Base-by-base conservation (phyloP, 1,284 basidiomycete genomes). In the Austroboletus rostrupii region DNA sequence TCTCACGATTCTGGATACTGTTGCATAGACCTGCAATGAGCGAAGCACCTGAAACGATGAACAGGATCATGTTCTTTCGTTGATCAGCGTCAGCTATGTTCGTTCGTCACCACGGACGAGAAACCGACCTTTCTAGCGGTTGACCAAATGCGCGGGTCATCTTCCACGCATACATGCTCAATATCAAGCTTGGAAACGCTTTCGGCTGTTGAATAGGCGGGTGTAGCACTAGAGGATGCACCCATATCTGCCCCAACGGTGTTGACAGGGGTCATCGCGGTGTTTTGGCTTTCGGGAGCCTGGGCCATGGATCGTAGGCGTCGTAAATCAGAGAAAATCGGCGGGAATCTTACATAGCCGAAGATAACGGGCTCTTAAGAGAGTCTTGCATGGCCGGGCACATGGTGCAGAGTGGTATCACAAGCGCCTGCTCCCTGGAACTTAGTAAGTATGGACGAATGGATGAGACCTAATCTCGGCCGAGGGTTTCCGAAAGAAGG, bases 81-180 rank as follows among this genome's bases (percentile, higher is more conserved):
- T 17, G n/a, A 14, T 40, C 13, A 3, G 21, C 13, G 40, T 50
- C 23, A 36, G 21, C 19, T 19, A 12, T 14, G n/a, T 10, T 36
- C 43, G 14, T 14, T 35, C 16, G 12, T 19, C 33, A 16, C 5
- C 5, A 28, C 5, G 21, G 16, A 38, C 23, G 23, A 21, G 21
- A 32, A 41, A 57, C 59, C 16, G 28, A 83, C 83, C 77, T 93
- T 94, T 59, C 83, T 80, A 39, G 71, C 53, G n/a, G 65, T 54
- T 1, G 81, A 80, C 92, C 92, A 94, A 51, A 73, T 61, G 36
- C 91, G 74, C 3, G 91, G 92, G 68, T 94, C 92, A 60, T 93
- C 79, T 3, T 75, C 71, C 5, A 93, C 91, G 69, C 21, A 16
- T 12, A 76, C 72, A 63, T 87, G 85, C 61, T 88, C 85, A 45